Percentiles rank a stretch among this genome's conserved stretches.
Conservation (phyloP, 306 rosid genomes). For the Heteromeles arbutifolia region DNA sequence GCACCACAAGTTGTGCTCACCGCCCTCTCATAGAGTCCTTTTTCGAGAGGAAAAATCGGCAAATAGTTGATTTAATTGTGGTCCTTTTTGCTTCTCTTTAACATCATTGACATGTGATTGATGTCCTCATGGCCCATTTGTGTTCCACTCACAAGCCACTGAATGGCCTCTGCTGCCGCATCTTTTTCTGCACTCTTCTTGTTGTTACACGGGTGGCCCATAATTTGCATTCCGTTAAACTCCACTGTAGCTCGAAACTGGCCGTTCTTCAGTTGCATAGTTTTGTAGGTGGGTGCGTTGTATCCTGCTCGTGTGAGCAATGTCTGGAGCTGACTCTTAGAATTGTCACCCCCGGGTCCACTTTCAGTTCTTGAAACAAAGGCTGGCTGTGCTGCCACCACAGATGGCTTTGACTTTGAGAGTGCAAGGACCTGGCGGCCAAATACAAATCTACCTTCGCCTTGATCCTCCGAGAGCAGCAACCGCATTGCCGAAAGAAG, state of each 20-base stretch:
- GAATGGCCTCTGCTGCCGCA: conserved; percentile 91
- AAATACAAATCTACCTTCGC: conserved; percentile 71
- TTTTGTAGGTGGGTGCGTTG: conserved; percentile 65
- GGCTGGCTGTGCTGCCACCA: conserved; percentile 31
- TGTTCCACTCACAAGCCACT: conserved; percentile 72
- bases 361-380: conserved; percentile 77
- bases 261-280: conserved; percentile 52
- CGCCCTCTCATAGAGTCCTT: background rate
- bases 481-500: conserved; percentile 72
- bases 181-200: conserved; percentile 95
- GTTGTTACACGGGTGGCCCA: conserved; percentile 81
- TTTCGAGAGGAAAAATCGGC: background rate
- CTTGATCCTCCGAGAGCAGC: conserved; percentile 52
- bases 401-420: conserved; percentile 38
- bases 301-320: conserved; percentile 84
- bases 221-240: conserved; percentile 67
- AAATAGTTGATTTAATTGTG: conserved; percentile 28
- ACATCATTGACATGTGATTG: conserved; percentile 62
- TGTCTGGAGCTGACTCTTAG: conserved; percentile 94
- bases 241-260: conserved; percentile 71
- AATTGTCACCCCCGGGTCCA: conserved; percentile 97
- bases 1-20: background rate
- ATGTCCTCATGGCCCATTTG: conserved; percentile 44
- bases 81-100: conserved; percentile 81
- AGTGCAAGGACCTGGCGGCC: conserved; percentile 51